Base-by-base conservation (phyloP, 495 filamentous ascomycete genomes). In the Aspergillus sclerotiicarbonarius region DNA sequence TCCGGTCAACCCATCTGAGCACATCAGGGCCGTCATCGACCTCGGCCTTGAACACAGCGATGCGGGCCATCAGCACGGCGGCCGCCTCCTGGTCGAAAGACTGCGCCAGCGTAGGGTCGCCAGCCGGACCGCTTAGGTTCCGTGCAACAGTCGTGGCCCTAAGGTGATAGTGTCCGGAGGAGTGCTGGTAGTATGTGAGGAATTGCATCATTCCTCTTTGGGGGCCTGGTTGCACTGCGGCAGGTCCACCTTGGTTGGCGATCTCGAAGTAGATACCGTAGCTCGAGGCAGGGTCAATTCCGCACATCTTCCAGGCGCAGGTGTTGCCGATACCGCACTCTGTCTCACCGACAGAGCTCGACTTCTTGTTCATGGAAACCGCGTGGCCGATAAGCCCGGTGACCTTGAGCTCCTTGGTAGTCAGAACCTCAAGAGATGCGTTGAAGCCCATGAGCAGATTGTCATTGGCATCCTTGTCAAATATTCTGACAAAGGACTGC, bases 261-360 rank as follows among this genome's bases (percentile, higher is more conserved):
- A 98, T 94, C 68, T 99, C 95, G 62, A 96, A 99, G 78, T 98
- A 99, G 59, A 98, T 81, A 51, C 92, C 95, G 62, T 97, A 97
- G 64, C 91, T 96, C 29, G 94, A 86, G 51, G 85, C 87, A 30
- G 95, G 95, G 64, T 96, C 92, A 59, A 99, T 96, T 57, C 90
- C 91, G 66, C 94, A 98, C 92, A 99, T 97, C 76, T 98, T 99
- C 95, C 95, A 99, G 2, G 92, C 93, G 74, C 95, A 98, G 7
- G 95, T 99, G 67, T 98, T 98, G 67, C 95, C 95, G 64, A 98
- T 97, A 63, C 95, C 95, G 71, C 92, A 95, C 70, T 99, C 95
- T 0, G 94, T 98, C 76, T 99, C 95, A 45, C 95, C 95, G 29
- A 99, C 95, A 6, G 91, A 96, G 9, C 88, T 87, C 2, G 94